Conservation (phyloP, 2,329 filamentous ascomycete genomes). For the Dendryphion nanum region DNA sequence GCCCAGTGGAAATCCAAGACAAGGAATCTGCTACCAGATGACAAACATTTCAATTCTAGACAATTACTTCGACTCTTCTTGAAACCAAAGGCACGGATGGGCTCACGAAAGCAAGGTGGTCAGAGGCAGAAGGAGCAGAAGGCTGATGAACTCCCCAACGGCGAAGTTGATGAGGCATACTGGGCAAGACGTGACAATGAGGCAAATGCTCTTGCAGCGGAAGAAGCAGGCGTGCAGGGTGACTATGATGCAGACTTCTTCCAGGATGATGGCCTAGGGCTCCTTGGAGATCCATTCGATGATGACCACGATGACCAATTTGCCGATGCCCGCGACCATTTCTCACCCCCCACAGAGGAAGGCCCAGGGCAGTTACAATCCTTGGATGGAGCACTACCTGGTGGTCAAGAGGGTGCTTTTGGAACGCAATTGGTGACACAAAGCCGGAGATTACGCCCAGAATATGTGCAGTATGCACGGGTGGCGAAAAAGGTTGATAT, state of each 20-base stretch:
- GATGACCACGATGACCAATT: slow-evolving; percentile 67
- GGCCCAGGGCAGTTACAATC: slow-evolving; percentile 36
- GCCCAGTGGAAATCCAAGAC: slow-evolving; percentile 95
- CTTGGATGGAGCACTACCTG: slow-evolving; percentile 52
- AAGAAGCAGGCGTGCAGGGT: slow-evolving; percentile 63
- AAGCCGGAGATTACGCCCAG: slow-evolving; percentile 58
- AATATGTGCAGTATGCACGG: slow-evolving; percentile 65
- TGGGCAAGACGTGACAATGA: slow-evolving; percentile 65
- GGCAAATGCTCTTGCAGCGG: slow-evolving; percentile 38
- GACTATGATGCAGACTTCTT: slow-evolving; percentile 98
- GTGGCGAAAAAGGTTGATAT: slow-evolving; percentile 68
- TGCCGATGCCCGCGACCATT: slow-evolving; percentile 76
- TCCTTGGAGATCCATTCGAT: slow-evolving; percentile 62
- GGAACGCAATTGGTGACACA: slow-evolving; percentile 63
- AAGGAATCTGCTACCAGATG: slow-evolving; percentile 88
- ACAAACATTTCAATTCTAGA: slow-evolving; percentile 96
- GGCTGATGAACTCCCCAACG: slow-evolving; percentile 57
- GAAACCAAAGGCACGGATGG: slow-evolving; percentile 86
- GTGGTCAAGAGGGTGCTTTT: slow-evolving; percentile 54
- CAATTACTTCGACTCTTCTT: slow-evolving; percentile 87
- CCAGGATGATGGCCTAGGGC: slow-evolving; percentile 76
- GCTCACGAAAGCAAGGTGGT: slow-evolving; percentile 55
- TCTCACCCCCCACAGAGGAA: slow-evolving; percentile 66
- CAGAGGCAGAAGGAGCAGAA: slow-evolving; percentile 9
- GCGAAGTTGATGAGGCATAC: slow-evolving; percentile 91